These are phyloP conservation scores for Trichoderma sp. DNA, from an alignment of 2,329 filamentous ascomycete species.

Conservation along the genomic window DNA sequence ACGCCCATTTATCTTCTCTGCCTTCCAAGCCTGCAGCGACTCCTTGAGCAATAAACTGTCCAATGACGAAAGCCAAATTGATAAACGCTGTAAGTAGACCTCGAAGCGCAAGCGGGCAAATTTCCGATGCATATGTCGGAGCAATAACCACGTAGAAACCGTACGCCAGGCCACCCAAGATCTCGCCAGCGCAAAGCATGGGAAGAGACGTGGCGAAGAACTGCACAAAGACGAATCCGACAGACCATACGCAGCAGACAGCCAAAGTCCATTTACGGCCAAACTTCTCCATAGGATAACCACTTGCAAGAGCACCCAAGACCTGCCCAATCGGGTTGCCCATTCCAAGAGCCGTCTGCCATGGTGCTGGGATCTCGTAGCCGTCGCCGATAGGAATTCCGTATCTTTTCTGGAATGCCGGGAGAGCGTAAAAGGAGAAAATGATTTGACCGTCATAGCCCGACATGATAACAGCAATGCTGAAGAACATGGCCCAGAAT, in stretches of 20 bases:
- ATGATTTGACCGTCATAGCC: conserved; percentile 45
- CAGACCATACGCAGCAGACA: conserved; percentile 50
- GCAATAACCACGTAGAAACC: conserved; percentile 64
- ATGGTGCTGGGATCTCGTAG: conserved; percentile 50
- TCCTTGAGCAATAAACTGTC: conserved; percentile 59
- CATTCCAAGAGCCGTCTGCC: conserved; percentile 54
- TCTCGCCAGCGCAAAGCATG: conserved; percentile 62
- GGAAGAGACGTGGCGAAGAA: conserved; percentile 62
- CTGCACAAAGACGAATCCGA: conserved; percentile 62
- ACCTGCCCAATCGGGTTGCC: conserved; percentile 53
- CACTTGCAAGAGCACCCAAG: conserved; percentile 45
- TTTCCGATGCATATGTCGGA: conserved; percentile 64
- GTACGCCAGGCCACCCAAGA: conserved; percentile 64
- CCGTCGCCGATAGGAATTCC: conserved; percentile 43
- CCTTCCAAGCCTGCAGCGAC: conserved; percentile 49
- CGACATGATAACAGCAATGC: conserved; percentile 39
- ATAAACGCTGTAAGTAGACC: conserved; percentile 62
- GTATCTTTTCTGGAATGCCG: conserved; percentile 40
- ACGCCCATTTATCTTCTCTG: conserved; percentile 52
- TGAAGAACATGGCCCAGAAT: conserved; percentile 39
- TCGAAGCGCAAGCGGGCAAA: conserved; percentile 61
- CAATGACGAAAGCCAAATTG: conserved; percentile 66
- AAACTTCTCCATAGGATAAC: conserved; percentile 43
- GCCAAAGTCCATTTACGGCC: conserved; percentile 52
- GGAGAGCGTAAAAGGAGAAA: conserved; percentile 46